Percentiles rank a stretch among this genome's conserved stretches.
phyloP scores from a whole-genome alignment of 1,284 basidiomycete species.

The Leccinum angustisporum region DNA sequence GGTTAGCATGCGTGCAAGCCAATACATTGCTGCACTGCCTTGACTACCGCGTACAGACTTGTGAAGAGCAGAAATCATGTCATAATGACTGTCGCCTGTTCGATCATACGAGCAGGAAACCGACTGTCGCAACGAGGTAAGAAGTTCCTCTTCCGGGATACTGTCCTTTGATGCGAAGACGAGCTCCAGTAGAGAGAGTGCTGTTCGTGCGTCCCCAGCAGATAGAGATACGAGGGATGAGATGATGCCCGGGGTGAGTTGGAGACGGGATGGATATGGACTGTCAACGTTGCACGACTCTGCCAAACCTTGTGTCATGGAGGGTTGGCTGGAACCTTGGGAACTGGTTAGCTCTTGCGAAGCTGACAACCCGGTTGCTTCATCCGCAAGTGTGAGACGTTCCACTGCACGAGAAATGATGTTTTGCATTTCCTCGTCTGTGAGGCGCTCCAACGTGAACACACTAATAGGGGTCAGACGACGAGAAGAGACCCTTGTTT shows the following conservation, averaged over 20 bases:
- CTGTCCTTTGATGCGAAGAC: constrained; percentile 45
- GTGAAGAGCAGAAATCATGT: constrained; percentile 88
- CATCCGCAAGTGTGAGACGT: constrained; percentile 33
- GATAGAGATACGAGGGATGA: constrained; percentile 57
- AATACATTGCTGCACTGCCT: constrained; percentile 83
- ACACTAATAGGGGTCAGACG: constrained; percentile 44
- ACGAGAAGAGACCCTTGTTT: not conserved
- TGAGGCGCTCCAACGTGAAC: constrained; percentile 62
- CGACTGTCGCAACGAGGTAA: constrained; percentile 51
- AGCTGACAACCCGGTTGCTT: not conserved
- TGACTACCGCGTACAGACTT: constrained; percentile 84
- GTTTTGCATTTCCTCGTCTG: constrained; percentile 53
- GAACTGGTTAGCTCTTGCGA: constrained; percentile 10
- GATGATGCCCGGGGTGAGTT: constrained; percentile 49
- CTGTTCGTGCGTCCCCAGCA: constrained; percentile 69
- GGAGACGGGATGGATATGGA: constrained; percentile 39
- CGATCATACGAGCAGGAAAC: constrained; percentile 71
- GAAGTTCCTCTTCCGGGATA: constrained; percentile 44
- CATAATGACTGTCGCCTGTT: constrained; percentile 76
- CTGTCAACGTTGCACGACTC: constrained; percentile 9
- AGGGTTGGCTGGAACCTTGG: constrained; percentile 12
- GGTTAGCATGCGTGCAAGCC: constrained; percentile 81
- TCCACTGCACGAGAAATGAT: constrained; percentile 54
- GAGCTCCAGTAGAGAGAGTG: constrained; percentile 66
- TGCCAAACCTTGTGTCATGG: constrained; percentile 21